Conservation (phyloP, 148 eudicot genomes). For the Cornus kousa region DNA sequence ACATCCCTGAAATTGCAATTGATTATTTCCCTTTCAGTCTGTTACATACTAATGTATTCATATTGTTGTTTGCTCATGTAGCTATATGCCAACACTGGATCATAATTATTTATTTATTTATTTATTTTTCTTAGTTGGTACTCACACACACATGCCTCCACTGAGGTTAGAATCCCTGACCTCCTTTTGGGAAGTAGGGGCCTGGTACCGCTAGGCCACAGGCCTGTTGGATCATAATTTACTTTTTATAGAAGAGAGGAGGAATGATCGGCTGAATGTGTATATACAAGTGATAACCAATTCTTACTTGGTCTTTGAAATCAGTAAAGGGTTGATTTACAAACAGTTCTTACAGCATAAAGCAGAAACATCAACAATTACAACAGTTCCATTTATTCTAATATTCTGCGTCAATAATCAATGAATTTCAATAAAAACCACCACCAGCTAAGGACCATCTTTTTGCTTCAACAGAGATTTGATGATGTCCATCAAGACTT, state of each 20-base stretch:
- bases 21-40: background rate
- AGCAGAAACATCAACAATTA: background rate
- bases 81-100: background rate
- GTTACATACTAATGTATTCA: background rate
- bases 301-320: background rate
- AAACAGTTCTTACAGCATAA: no score
- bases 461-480: constrained; percentile 6
- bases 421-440: background rate
- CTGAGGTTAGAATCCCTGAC: no score
- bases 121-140: no score
- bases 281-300: no score
- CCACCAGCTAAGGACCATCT: background rate
- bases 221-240: background rate
- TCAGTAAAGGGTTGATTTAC: background rate
- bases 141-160: no score
- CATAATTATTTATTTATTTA: background rate
- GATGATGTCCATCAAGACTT: background rate
- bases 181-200: no score
- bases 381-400: constrained; percentile 5
- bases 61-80: background rate
- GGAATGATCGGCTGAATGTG: background rate
- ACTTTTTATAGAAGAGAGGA: background rate
- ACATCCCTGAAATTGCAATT: background rate
- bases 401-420: background rate
- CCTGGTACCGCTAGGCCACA: no score